Evolutionary conservation across 2,329 filamentous ascomycete genomes (phyloP), one percentile per base, ranked within the genome.

Genomic region (Penicillium griseofulvum): DNA sequence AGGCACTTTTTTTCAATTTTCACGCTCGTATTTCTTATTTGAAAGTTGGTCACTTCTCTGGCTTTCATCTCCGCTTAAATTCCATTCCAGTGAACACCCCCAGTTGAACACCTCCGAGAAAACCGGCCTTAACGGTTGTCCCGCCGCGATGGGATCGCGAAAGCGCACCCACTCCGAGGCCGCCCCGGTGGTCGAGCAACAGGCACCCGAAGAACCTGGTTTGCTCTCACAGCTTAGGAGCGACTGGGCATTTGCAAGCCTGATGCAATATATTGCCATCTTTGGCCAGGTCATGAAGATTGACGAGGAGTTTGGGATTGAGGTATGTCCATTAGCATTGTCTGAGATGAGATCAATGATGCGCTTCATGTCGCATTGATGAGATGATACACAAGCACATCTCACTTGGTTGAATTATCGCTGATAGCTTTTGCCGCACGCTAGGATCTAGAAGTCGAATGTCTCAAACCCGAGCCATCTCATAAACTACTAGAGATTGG

Each of bases 211-310:
- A 65, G 74, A 76, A 56, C 64, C 69, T 53, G 71, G 70, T 31
- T 65, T 85, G 52, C 79, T 95, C 28, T 78, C 85, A 55, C 86
- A 81, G 62, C 83, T 97, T 63, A 86, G 93, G 60, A 94, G 90
- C 71, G 91, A 90, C 82, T 97, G 93, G 92, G 89, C 97, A 74
- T 97, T 97, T 75, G 90, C 93, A 58, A 93, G 91, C 68, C 78
- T 97, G 8, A 91, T 88, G 76, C 93, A 99, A 76, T 99, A 91
- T 83, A 90, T 97, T 58, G 89, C 87, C 71, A 84, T 93, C 38
- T 99, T 99, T 73, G 92, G 93, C 58, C 87, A 88, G 67, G 87
- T 87, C 41, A 87, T 96, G 71, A 97, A 96, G 77, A 89, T 97
- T 62, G 88, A 94, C 65, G 89, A 95, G 59, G 86, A 88, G 68